These are phyloP conservation scores for Endoconidiophora polonica DNA, from an alignment of 2,329 filamentous ascomycete genomes.

Conservation along the genomic window DNA sequence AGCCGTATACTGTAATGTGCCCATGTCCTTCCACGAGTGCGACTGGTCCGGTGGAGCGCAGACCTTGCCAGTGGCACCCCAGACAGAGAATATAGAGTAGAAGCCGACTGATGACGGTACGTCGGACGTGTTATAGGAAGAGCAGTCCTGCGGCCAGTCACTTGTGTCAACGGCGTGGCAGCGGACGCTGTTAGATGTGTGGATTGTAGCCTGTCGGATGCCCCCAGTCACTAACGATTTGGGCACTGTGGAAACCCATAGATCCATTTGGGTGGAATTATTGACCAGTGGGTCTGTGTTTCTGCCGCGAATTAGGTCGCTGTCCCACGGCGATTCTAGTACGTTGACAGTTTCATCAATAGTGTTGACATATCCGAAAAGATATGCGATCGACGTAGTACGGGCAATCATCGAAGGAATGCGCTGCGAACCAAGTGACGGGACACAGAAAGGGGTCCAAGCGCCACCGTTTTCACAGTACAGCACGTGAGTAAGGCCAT, in stretches of 20 bases:
- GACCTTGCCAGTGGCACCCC: constrained; percentile 1
- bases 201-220: constrained; percentile 10
- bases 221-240: constrained; percentile 5
- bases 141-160: constrained; percentile 6
- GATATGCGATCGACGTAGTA: constrained; percentile 9
- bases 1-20: constrained; percentile 3
- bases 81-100: background rate
- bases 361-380: constrained; percentile 8
- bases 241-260: constrained; percentile 10
- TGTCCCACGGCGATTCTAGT: constrained; percentile 6
- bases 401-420: constrained; percentile 8
- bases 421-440: background rate
- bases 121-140: constrained; percentile 5
- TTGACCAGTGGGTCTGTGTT: constrained; percentile 3
- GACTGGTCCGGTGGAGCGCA: constrained; percentile 7
- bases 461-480: constrained; percentile 7
- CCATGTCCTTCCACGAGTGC: constrained; percentile 2
- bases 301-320: constrained; percentile 2
- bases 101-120: constrained; percentile 4
- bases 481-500: constrained; percentile 5
- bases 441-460: constrained; percentile 9
- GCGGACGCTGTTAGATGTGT: background rate
- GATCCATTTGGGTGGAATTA: constrained; percentile 7
- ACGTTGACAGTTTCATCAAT: constrained; percentile 3
- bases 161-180: constrained; percentile 2